These are phyloP conservation scores for Venturia pyrina DNA, from an alignment of 2,329 filamentous ascomycete genomes.

Conservation along the genomic window DNA sequence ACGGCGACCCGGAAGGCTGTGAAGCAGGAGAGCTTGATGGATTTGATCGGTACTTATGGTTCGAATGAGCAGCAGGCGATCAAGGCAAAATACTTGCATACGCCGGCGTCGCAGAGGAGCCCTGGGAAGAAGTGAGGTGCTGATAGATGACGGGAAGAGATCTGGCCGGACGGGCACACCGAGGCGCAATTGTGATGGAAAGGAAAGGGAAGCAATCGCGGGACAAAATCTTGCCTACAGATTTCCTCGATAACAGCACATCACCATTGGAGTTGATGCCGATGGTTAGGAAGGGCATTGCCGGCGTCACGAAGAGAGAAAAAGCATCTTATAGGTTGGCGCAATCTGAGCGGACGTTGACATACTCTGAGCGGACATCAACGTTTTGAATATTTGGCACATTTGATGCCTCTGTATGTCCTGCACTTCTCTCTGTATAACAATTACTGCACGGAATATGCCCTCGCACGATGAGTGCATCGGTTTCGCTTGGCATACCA, in stretches of 20 bases:
- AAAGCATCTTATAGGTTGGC: neutral
- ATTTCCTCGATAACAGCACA: neutral
- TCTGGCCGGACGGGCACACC: no score
- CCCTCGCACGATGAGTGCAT: no score
- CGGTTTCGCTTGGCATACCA: no score
- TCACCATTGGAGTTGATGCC: neutral
- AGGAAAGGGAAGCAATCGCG: neutral
- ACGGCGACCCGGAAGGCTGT: neutral
- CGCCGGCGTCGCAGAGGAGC: neutral
- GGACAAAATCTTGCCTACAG: neutral
- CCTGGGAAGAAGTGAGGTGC: neutral
- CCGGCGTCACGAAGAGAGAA: neutral
- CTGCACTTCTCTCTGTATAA: neutral
- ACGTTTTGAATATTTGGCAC: neutral
- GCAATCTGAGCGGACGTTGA: neutral
- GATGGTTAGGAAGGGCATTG: neutral
- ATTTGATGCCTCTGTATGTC: neutral
- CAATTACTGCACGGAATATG: neutral
- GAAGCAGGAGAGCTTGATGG: conserved; percentile 2
- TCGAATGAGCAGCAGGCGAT: neutral
- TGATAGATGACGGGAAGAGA: neutral
- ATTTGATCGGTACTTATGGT: neutral
- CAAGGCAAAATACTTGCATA: neutral
- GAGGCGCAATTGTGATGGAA: neutral
- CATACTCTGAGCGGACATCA: neutral